Conservation (phyloP, 352 stramenopile genomes). For the Pythium aristosporum region DNA sequence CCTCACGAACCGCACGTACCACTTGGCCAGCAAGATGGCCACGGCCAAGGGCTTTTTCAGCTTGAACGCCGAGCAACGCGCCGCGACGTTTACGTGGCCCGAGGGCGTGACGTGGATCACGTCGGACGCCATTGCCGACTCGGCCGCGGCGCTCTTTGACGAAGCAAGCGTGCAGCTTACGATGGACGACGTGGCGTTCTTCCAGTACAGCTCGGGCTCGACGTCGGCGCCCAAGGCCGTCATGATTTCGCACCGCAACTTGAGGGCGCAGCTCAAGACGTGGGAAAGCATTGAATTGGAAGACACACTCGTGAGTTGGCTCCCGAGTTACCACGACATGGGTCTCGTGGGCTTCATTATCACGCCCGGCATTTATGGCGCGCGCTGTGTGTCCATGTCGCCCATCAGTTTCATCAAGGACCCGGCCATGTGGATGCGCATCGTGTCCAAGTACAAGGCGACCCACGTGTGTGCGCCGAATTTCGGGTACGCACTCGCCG, state of each 20-base stretch:
- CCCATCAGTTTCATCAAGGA: constrained; percentile 88
- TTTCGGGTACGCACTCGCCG: constrained; percentile 73
- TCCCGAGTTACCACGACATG: constrained; percentile 66
- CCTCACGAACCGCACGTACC: constrained; percentile 93
- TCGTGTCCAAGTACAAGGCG: constrained; percentile 69
- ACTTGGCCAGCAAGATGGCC: constrained; percentile 92
- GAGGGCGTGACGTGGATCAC: constrained; percentile 70
- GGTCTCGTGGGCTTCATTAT: constrained; percentile 96
- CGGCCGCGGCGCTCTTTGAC: constrained; percentile 41
- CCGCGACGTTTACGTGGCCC: constrained; percentile 35
- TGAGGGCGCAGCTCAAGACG: too few species aligned
- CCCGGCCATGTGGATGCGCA: constrained; percentile 81
- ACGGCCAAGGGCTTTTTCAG: constrained; percentile 41
- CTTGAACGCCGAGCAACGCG: too few species aligned
- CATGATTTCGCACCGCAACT: constrained; percentile 82
- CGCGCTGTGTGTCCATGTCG: constrained; percentile 95
- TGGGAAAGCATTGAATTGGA: too few species aligned
- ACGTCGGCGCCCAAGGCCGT: constrained; percentile 85
- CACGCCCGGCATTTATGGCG: constrained; percentile 76
- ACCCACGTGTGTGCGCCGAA: constrained; percentile 79
- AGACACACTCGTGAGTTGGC: too few species aligned
- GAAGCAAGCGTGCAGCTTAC: constrained; percentile 43
- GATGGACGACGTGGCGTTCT: constrained; percentile 71
- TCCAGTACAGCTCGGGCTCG: constrained; percentile 83
- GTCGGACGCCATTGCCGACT: constrained; percentile 43